A percentile compares a stretch with the other conserved stretches of the same genome.
Conservation (phyloP, 2,329 filamentous ascomycete genomes). For the Xylogone sp. region DNA sequence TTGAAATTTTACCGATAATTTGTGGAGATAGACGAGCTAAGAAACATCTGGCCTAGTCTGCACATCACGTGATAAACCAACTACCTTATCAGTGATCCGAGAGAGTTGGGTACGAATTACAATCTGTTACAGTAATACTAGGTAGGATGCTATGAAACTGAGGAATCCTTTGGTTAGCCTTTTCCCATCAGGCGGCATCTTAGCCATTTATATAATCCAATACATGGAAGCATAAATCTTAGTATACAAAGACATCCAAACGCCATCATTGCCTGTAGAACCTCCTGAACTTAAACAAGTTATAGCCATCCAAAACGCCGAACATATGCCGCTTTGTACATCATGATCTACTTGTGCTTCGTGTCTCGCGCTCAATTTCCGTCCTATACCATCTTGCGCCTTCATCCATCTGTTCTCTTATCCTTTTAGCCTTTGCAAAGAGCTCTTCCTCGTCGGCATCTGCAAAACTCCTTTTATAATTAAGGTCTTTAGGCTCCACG, state of each 20-base stretch:
- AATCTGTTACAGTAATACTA: no score
- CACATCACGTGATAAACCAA: background rate
- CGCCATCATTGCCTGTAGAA: slow-evolving; percentile 6
- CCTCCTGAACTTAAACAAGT: background rate
- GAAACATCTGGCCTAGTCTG: background rate
- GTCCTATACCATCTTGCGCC: slow-evolving; percentile 25
- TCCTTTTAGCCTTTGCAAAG: slow-evolving; percentile 26
- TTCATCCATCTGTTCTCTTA: slow-evolving; percentile 30
- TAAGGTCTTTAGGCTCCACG: slow-evolving; percentile 11
- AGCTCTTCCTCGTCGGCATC: slow-evolving; percentile 25
- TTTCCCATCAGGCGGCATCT: background rate
- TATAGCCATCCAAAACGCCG: slow-evolving; percentile 6
- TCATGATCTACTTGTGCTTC: slow-evolving; percentile 19
- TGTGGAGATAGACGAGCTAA: slow-evolving; percentile 5
- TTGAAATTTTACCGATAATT: slow-evolving; percentile 10
- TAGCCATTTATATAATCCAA: background rate
- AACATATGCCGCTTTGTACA: slow-evolving; percentile 7
- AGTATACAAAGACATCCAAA: slow-evolving; percentile 9
- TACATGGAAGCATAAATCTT: slow-evolving; percentile 13
- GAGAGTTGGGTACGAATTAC: no score
- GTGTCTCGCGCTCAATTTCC: slow-evolving; percentile 19
- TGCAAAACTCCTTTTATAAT: slow-evolving; percentile 5
- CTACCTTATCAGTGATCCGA: background rate
- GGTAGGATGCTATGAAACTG: no score
- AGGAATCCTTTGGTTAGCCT: no score